Evolutionary conservation across 352 stramenopile species (phyloP).

Genomic region (Pythium oligandrum): DNA sequence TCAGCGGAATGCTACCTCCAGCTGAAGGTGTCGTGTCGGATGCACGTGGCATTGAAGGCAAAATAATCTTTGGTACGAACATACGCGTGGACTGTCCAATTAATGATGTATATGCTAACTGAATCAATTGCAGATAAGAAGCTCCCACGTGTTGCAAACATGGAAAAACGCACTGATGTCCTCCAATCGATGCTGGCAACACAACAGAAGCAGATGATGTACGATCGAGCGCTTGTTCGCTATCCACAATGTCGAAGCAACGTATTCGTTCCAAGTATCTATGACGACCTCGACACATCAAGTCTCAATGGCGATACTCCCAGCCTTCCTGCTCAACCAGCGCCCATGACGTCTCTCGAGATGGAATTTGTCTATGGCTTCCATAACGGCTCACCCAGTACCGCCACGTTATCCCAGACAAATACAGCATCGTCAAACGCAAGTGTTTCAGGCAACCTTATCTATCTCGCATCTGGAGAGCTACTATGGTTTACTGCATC

Average conservation of each 20-base stretch:
- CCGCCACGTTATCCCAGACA: conserved; percentile 12
- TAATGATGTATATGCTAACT: neutral
- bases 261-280: conserved; percentile 52
- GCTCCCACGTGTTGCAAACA: conserved; percentile 61
- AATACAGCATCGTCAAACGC: conserved; percentile 18
- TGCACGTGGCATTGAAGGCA: conserved; percentile 45
- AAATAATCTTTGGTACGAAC: conserved; percentile 54
- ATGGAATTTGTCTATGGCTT: conserved; percentile 61
- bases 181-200: conserved; percentile 32
- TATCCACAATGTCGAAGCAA: conserved; percentile 70
- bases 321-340: conserved; percentile 8
- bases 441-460: conserved; percentile 39
- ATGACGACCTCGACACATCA: conserved; percentile 21
- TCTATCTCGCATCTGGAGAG: conserved; percentile 55
- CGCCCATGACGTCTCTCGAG: conserved; percentile 37
- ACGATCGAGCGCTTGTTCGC: conserved; percentile 50
- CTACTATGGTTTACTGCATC: conserved; percentile 60
- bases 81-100: neutral
- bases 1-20: conserved; percentile 20
- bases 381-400: conserved; percentile 28
- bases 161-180: conserved; percentile 51
- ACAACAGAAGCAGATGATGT: conserved; percentile 61
- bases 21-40: conserved; percentile 20
- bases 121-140: conserved; percentile 42
- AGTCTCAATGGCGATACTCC: neutral